Base-by-base conservation (phyloP, 108 stramenopile species). In the Nitzschia sp. region DNA sequence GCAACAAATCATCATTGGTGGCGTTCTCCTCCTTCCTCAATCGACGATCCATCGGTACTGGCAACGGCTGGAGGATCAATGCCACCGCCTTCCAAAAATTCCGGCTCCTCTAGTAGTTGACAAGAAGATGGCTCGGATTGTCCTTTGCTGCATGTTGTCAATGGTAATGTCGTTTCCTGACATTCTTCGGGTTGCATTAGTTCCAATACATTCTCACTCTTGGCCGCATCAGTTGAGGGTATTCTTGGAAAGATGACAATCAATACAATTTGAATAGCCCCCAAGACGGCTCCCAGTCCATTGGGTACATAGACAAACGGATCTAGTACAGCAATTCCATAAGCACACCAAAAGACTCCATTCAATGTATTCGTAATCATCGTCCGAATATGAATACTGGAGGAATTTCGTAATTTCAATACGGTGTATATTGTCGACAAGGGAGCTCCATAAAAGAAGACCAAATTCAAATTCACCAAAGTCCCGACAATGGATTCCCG, bases 391-490 rank as follows among this genome's bases (percentile, higher is more conserved):
- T 93, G 92, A 38, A 93, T 85, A 46, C 84, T 77, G 0, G 74
- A 49, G 24, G 85, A 82, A 29, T 66, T 70, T 63, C 74, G 79
- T 4, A 73, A 71, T 46, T 67, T 73, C 0, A 89, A 13, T 0
- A 94, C 93, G n/a, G 61, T 68, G 5, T 64, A 46, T 38, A 94
- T 89, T 13, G 83, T 89, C 9, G 83, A 81, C 2, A 94, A 74
- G 18, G 93, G 93, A 3, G 93, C 93, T 2, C 89, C 93, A 58
- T 91, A 94, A 54, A 94, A 94, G 54, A 94, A 88, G 42, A 91
- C 66, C 5, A 89, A 63, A 72, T 88, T 91, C 55, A 83, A 58
- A 72, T 94, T 94, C 23, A 86, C 86, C 3, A 72, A 38, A 36
- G 77, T 45, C 13, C 89, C 93, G 46, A 94, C 79, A 13, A 93